Conservation (phyloP, 2,329 filamentous ascomycete species). For the Penicillium concentricum region DNA sequence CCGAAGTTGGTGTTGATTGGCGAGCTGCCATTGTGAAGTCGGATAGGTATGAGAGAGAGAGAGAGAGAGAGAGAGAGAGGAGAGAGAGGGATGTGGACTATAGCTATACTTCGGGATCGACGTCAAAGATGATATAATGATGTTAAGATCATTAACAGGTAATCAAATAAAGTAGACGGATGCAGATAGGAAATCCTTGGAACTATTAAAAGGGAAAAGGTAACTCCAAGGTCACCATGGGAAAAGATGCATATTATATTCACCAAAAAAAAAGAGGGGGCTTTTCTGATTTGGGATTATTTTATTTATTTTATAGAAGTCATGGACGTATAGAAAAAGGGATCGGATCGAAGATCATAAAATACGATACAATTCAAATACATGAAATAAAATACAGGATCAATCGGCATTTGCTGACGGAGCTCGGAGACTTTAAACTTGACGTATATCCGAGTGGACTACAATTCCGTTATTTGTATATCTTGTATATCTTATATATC, state of each 20-base stretch:
- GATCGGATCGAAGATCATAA: constrained; percentile 2
- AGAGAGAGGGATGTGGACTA: constrained; percentile 2
- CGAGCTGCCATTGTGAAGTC: constrained; percentile 36
- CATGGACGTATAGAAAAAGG: no score
- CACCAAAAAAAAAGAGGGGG: not conserved
- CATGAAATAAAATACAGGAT: not conserved
- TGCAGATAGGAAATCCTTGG: constrained; percentile 1
- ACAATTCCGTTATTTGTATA: no score
- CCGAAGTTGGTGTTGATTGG: constrained; percentile 41
- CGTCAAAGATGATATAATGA: constrained; percentile 32
- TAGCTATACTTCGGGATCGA: constrained; percentile 28
- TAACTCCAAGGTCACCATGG: not conserved
- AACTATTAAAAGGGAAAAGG: not conserved
- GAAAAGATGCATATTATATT: constrained; percentile 3
- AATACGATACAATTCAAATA: not conserved
- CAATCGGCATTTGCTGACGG: constrained; percentile 22
- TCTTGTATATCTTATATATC: no score
- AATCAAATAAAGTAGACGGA: constrained; percentile 5
- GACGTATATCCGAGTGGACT: constrained; percentile 23
- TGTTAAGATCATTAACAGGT: constrained; percentile 7
- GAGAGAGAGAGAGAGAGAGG: constrained; percentile 1
- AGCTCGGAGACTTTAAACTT: constrained; percentile 17
- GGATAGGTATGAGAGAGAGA: not conserved
- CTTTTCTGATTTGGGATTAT: constrained; percentile 8
- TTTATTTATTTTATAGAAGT: not conserved